These are phyloP conservation scores for Cercospora sp. DNA, from an alignment of 2,329 filamentous ascomycete species.

Conservation along the genomic window DNA sequence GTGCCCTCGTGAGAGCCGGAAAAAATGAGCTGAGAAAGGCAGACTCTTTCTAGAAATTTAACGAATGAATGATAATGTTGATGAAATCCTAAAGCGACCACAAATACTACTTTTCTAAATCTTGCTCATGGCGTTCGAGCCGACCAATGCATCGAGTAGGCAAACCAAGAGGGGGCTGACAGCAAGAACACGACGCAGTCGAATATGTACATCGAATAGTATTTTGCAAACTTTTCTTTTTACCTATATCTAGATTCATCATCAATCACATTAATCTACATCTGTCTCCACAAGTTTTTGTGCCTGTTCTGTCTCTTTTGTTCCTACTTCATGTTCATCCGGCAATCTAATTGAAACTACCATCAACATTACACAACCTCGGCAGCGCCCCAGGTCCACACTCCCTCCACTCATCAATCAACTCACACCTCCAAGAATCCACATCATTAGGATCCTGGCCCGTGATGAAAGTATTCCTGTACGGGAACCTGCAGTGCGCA, in stretches of 20 bases:
- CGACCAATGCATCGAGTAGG: no score
- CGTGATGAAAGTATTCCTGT: constrained; percentile 38
- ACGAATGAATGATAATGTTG: background rate
- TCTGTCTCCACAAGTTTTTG: background rate
- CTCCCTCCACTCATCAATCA: constrained; percentile 35
- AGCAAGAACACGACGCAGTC: background rate
- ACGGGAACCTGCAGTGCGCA: constrained; percentile 47
- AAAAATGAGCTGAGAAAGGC: background rate
- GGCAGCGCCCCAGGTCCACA: constrained; percentile 29
- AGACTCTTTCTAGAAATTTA: background rate
- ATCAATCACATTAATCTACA: background rate
- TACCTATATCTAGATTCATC: background rate
- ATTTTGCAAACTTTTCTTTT: background rate
- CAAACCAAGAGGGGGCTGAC: no score
- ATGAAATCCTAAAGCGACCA: background rate
- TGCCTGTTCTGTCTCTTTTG: background rate
- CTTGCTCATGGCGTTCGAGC: background rate
- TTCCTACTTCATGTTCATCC: background rate
- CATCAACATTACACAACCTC: constrained; percentile 31
- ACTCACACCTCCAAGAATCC: constrained; percentile 40
- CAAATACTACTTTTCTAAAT: background rate
- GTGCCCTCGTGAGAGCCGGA: background rate
- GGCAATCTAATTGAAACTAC: constrained; percentile 23
- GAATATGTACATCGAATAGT: constrained; percentile 2
- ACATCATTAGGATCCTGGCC: constrained; percentile 41